Conservation (phyloP, 2,329 filamentous ascomycete genomes). For the Aspergillus neotritici region DNA sequence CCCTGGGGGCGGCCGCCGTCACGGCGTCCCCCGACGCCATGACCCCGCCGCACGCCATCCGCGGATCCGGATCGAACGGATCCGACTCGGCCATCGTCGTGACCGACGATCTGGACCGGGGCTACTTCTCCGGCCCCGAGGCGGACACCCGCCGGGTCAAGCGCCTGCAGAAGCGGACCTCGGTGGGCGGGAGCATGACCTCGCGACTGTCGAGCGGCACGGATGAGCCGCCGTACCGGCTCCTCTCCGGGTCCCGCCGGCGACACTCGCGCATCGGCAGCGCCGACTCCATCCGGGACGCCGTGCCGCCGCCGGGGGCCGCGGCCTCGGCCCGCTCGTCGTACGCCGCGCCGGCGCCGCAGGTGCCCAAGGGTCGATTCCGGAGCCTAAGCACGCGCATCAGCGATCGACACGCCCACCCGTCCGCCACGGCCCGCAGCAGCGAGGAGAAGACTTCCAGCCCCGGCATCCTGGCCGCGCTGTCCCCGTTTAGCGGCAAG, state of each 20-base stretch:
- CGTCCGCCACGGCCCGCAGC: slow-evolving; percentile 53
- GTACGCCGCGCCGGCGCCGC: slow-evolving; percentile 53
- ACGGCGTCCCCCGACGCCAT: slow-evolving; percentile 17
- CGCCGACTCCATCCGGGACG: slow-evolving; percentile 65
- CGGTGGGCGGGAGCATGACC: slow-evolving; percentile 42
- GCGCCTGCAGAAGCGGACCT: slow-evolving; percentile 70
- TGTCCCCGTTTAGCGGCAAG: slow-evolving; percentile 43
- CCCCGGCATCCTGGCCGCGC: slow-evolving; percentile 40
- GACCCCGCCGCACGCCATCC: slow-evolving; percentile 15
- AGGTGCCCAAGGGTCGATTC: slow-evolving; percentile 46
- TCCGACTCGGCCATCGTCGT: slow-evolving; percentile 29
- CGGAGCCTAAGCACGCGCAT: slow-evolving; percentile 57
- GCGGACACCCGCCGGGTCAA: slow-evolving; percentile 64
- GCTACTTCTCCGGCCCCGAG: slow-evolving; percentile 90
- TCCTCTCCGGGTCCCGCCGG: slow-evolving; percentile 53
- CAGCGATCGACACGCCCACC: slow-evolving; percentile 36
- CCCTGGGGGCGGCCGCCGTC: slow-evolving; percentile 23
- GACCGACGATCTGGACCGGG: slow-evolving; percentile 65
- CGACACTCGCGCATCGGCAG: slow-evolving; percentile 75
- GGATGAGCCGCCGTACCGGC: slow-evolving; percentile 55
- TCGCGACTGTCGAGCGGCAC: slow-evolving; percentile 70
- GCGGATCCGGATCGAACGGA: slow-evolving; percentile 20
- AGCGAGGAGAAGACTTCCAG: slow-evolving; percentile 47
- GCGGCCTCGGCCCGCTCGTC: slow-evolving; percentile 59
- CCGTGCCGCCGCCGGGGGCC: slow-evolving; percentile 26